Evolutionary conservation across 306 rosid genomes (phyloP).

Genomic region (Carpinus fangiana): DNA sequence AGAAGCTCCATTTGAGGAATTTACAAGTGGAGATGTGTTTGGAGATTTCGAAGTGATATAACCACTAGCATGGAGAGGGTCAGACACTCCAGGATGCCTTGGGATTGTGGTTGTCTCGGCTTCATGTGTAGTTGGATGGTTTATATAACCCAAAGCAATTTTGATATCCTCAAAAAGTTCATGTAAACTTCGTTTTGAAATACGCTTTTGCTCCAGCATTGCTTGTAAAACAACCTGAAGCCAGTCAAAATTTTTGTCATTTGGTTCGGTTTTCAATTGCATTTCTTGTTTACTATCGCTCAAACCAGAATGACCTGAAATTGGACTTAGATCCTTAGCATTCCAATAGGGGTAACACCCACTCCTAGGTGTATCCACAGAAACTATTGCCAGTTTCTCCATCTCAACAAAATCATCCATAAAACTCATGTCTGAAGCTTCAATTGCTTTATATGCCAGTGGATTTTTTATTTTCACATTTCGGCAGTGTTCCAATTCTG

Average conservation of each 20-base stretch:
- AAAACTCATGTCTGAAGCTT: slow-evolving; percentile 48
- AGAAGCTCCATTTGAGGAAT: slow-evolving; percentile 14
- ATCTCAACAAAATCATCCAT: slow-evolving; percentile 69
- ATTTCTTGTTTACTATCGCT: slow-evolving; percentile 34
- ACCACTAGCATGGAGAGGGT: slow-evolving; percentile 24
- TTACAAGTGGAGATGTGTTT: neutral
- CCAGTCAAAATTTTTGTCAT: slow-evolving; percentile 66
- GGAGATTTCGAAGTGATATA: slow-evolving; percentile 18
- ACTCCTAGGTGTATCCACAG: slow-evolving; percentile 40
- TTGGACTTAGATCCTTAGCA: slow-evolving; percentile 54
- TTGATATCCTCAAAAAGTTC: slow-evolving; percentile 73
- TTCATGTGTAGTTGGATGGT: slow-evolving; percentile 32
- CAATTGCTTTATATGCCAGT: slow-evolving; percentile 28
- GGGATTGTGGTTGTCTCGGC: slow-evolving; percentile 29
- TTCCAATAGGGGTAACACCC: slow-evolving; percentile 27
- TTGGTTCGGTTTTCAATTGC: slow-evolving; percentile 22
- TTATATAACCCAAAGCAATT: slow-evolving; percentile 60
- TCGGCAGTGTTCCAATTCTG: slow-evolving; percentile 55
- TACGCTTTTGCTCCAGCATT: slow-evolving; percentile 49
- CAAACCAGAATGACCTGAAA: slow-evolving; percentile 34
- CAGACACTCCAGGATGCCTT: slow-evolving; percentile 25
- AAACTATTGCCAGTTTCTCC: slow-evolving; percentile 78
- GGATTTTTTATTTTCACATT: slow-evolving; percentile 43
- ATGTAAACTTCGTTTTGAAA: slow-evolving; percentile 58
- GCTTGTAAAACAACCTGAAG: slow-evolving; percentile 74